Base-by-base conservation (phyloP, 2,329 filamentous ascomycete species). In the Ampelomyces quisqualis region DNA sequence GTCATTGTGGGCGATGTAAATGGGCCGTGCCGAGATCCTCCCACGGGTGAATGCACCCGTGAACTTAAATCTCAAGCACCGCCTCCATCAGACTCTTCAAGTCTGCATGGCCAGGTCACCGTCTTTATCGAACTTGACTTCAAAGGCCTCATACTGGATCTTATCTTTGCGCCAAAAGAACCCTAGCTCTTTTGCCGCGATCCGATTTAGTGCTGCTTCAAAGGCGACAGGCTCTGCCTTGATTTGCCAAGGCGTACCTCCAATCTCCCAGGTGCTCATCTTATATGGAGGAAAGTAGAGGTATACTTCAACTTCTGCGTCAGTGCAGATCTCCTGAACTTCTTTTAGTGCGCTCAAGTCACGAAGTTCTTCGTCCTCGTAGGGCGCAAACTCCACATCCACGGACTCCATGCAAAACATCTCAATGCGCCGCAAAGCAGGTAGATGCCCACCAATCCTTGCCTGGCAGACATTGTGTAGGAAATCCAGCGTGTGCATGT, bases 191-290 rank as follows among this genome's bases (percentile, higher is more conserved):
- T 7, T 11, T 2, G n/a, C n/a, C n/a, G n/a, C n/a, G n/a, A n/a
- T n/a, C n/a, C n/a, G n/a, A 21, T 17, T 2, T 22, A 5, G 8
- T 22, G 10, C 19, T 7, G 18, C 14, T 14, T 20, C 15, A 18
- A 17, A 24, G 3, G 22, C 17, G 8, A 13, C n/a, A n/a, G 15
- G 20, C 4, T 43, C 39, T 9, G 14, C 15, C 23, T 15, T 41
- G 27, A 51, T 18, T 5, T n/a, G 20, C 48, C 45, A 51, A n/a
- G 48, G 48, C 11, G 42, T 26, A 4, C 45, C 34, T 15, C 40
- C 37, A 21, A 41, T 20, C 9, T 36, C 29, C 45, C 45, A 46
- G 3, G 48, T 49, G 27, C n/a, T 28, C 24, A 49, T 13, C 11
- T 15, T n/a, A 13, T 40, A 40, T 1, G 29, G 33, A 7, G 45